A percentile compares a stretch with the other conserved stretches of the same genome.
phyloP scores from a whole-genome alignment of 108 stramenopile genomes.

The Nitzschia sp. region DNA sequence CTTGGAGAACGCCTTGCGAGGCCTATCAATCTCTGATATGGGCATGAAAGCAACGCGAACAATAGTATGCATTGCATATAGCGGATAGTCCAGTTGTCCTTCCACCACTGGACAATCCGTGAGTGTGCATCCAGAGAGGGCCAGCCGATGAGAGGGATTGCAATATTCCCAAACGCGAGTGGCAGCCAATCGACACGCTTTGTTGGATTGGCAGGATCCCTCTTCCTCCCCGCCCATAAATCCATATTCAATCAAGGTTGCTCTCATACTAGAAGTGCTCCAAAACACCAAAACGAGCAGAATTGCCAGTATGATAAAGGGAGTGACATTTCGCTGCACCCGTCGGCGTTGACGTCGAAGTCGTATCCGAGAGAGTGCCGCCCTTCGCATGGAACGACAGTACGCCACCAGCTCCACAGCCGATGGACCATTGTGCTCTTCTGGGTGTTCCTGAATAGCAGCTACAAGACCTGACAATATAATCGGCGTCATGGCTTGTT shows the following conservation, averaged over 20 bases:
- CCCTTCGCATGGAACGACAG: conserved; percentile 30
- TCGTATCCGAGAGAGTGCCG: conserved; percentile 25
- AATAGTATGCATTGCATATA: conserved; percentile 28
- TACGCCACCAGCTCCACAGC: conserved; percentile 32
- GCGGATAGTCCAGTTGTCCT: conserved; percentile 4
- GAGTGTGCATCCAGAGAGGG: background rate
- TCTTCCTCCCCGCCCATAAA: conserved; percentile 13
- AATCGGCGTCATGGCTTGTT: conserved; percentile 34
- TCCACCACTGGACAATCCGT: background rate
- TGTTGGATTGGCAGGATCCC: background rate
- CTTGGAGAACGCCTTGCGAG: conserved; percentile 1
- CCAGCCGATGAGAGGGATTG: background rate
- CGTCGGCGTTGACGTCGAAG: conserved; percentile 14
- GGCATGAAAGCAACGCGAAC: conserved; percentile 5
- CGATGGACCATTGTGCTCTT: conserved; percentile 4
- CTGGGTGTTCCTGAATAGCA: conserved; percentile 16
- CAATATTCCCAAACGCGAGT: conserved; percentile 17
- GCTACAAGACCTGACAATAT: conserved; percentile 41
- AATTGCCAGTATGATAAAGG: conserved; percentile 13
- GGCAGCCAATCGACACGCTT: conserved; percentile 20
- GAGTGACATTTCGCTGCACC: conserved; percentile 15
- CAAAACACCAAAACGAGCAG: conserved; percentile 9
- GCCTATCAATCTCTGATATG: conserved; percentile 12
- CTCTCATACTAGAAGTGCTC: background rate
- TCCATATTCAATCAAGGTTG: conserved; percentile 6